Evolutionary conservation across 306 rosid species (phyloP), one percentile per base, ranked within the genome.

Genomic region (Fragaria nilgerrensis): DNA sequence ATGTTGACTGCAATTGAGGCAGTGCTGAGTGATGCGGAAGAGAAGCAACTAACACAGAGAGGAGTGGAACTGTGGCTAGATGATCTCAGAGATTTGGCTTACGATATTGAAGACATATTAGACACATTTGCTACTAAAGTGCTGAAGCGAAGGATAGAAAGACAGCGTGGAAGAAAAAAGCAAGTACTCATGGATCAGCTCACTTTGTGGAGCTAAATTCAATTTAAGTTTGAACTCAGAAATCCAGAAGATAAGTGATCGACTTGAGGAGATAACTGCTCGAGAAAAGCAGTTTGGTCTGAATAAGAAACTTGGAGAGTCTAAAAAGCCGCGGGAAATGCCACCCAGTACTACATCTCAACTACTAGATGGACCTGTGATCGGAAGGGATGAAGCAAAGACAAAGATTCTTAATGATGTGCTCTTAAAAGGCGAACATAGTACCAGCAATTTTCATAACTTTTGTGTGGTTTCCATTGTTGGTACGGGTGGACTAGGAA

Each of bases 81-180:
- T 63, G 68, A 63, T 63, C 68, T 32, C 13, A 63, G 22, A 63
- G 68, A 63, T 34, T 34, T 63, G 44, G 13, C 68, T 34, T 63
- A 32, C 14, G 44, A 32, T 16, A 0, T 63, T 63, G 2, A 63
- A 16, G 68, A 63, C 68, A 32, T 62, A 5, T 16, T 62, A 41
- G 68, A 29, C 68, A 62, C 0, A 6, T 32, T 29, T 15, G 39
- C 0, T 32, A 63, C 68, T 7, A 7, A 63, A 15, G 1, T 34
- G 10, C 23, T 63, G 5, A 15, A 32, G 2, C 68, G 22, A 15
- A 32, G 22, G 43, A 63, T 63, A 63, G 43, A 63, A 5, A 14
- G 39, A 62, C 41, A 13, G 15, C n/a, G 3, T 32, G 10, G 68
- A 29, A 62, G 68, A 4, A 62, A 7, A 7, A 27, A 27, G 20